Base-by-base conservation (phyloP, 2,329 filamentous ascomycete species). In the Botrytis cinerea region DNA sequence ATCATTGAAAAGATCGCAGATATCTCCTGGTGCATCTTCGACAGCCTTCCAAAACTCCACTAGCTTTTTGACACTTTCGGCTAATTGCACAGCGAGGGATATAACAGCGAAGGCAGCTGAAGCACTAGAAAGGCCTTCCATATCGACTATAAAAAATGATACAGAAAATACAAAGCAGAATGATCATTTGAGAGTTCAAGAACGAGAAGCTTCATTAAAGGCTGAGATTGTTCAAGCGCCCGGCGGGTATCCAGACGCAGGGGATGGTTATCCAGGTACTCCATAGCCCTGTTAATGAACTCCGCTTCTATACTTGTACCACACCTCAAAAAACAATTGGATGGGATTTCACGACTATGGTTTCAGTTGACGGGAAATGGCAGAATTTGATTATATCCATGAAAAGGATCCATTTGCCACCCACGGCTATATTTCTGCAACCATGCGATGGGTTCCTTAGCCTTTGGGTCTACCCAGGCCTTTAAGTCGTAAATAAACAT, bases 401-500 rank as follows among this genome's bases (percentile, higher is more conserved):
- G 28, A 28, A 28, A 28, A 28, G 28, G 28, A 2, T 28, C 28
- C 28, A 28, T 28, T 28, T 28, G 28, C 28, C 28, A 28, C 28
- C 28, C 28, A 28, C 28, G 28, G 28, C 28, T 28, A 28, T 28
- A 28, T 28, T 28, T 28, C 28, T 28, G 28, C 28, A 28, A 28
- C 2, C 28, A 28, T 28, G 28, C 28, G 28, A 28, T 28, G 28
- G 2, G 28, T 28, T 28, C 28, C 28, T 28, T 28, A 28, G 28
- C 28, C 28, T 28, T 28, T 76, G 10, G 75, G 78, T 25, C 60
- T 80, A 0, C 79, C 79, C 0, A 81, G 48, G 2, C 80, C 80
- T 59, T 81, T 81, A 0, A 92, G 81, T 67, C 88, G 83, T 64
- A 92, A 81, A 78, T 92, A 92, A 1, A 92, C 90, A 79, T 92